Evolutionary conservation across 495 filamentous ascomycete species (phyloP).

Genomic region (Aspergillus asperescens): DNA sequence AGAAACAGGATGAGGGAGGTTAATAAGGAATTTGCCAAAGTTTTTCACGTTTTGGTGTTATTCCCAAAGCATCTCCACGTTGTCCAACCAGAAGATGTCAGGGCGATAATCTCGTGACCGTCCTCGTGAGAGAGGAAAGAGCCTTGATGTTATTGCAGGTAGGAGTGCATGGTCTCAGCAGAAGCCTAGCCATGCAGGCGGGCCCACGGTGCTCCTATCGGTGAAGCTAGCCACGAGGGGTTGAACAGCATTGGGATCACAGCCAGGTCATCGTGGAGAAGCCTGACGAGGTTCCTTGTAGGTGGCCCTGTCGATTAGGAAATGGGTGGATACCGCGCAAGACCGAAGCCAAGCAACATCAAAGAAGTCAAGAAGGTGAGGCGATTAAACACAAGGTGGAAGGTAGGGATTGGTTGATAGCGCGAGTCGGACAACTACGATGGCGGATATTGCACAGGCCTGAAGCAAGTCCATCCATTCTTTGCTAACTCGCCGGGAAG

Average conservation of each 20-base stretch:
- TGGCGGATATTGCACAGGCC: conserved; percentile 11
- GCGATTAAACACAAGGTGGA: conserved; percentile 17
- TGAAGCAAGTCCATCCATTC: conserved; percentile 1
- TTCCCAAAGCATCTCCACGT: conserved; percentile 16
- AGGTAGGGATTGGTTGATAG: conserved; percentile 15
- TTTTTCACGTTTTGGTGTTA: conserved; percentile 16
- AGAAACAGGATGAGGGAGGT: background rate
- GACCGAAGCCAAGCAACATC: conserved; percentile 16
- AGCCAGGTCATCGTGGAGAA: conserved; percentile 42
- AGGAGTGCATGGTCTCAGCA: conserved; percentile 19
- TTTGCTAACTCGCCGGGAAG: background rate
- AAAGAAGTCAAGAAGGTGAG: conserved; percentile 21
- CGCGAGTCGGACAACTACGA: background rate
- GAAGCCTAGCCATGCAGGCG: conserved; percentile 10
- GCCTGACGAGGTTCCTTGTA: conserved; percentile 21
- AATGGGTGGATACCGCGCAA: conserved; percentile 19
- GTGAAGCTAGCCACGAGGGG: conserved; percentile 24
- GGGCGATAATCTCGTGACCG: conserved; percentile 10
- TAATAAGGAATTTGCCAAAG: background rate
- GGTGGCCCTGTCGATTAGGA: conserved; percentile 21
- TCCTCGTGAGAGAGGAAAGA: conserved; percentile 8
- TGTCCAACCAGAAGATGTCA: conserved; percentile 17
- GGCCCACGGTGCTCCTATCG: conserved; percentile 23
- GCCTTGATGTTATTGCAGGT: conserved; percentile 16
- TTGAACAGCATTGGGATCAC: conserved; percentile 12